Evolutionary conservation across 495 filamentous ascomycete species (phyloP), one percentile per base, ranked within the genome.

Genomic region (Podospora sp.): DNA sequence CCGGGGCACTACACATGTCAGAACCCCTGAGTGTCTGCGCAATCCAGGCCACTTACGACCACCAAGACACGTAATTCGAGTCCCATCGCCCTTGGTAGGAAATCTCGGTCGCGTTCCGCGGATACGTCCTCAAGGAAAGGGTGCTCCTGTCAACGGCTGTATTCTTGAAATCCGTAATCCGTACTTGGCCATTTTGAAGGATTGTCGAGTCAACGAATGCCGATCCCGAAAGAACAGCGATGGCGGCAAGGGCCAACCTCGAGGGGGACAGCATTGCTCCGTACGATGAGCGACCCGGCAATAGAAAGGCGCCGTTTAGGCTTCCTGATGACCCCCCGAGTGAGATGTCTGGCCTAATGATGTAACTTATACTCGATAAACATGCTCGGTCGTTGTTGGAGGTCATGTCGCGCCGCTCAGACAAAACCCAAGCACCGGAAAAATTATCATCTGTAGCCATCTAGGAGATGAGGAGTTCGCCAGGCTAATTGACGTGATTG

Each of bases 11-110:
- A 57, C 3, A 24, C 16, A 5, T 53, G 35, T 53, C 50, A 25
- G 16, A 20, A 49, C 25, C 11, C 27, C 12, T 46, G 16, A 33
- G 9, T 8, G 16, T 51, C 9, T 20, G 21, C 20, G 12, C n/a
- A 0, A 24, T 0, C 3, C 26, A 35, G n/a, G 16, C 21, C 9
- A 80, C 83, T 80, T 75, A 84, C 82, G 82, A 85, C 87, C 80
- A 88, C 86, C 86, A 91, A 1, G 87, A 90, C 58, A 88, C 82
- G 67, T 87, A 81, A 63, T 87, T 81, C 21, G 84, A 86, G 76
- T 91, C 88, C 89, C 88, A 91, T 53, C 88, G 81, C 3, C 89
- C 89, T 70, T 90, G 88, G 78, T 90, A 91, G 0, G 86, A 85
- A n/a, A 91, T 79, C 69, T 91, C 87, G 1, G 79, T 71, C 0